Evolutionary conservation across 2,329 filamentous ascomycete genomes (phyloP).

Genomic region (Esteya vermicola): DNA sequence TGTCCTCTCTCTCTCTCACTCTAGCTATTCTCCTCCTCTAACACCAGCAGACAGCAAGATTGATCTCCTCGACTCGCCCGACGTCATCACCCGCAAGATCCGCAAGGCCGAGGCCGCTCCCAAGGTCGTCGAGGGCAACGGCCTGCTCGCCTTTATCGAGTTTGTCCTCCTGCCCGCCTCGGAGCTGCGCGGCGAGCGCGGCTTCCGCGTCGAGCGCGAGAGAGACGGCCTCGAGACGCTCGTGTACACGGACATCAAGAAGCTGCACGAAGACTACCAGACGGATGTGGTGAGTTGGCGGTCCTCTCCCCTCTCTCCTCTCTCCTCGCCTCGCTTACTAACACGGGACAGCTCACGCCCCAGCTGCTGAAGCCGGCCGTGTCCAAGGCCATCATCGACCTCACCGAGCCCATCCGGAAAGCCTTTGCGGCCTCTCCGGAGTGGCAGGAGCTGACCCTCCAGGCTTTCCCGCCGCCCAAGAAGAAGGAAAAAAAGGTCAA

Average conservation of each 20-base stretch:
- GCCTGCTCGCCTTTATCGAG: conserved; percentile 74
- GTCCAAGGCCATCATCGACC: conserved; percentile 53
- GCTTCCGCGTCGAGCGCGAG: conserved; percentile 54
- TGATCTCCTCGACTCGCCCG: conserved; percentile 71
- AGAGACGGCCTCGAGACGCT: conserved; percentile 56
- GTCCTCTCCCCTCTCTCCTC: not conserved
- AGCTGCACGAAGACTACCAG: conserved; percentile 67
- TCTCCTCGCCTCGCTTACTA: conserved; percentile 18
- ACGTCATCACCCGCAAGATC: conserved; percentile 66
- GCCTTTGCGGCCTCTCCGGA: conserved; percentile 57
- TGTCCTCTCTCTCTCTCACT: not conserved
- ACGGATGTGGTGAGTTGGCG: conserved; percentile 46
- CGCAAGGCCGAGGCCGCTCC: conserved; percentile 73
- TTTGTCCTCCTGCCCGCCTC: conserved; percentile 70
- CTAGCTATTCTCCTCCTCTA: not conserved
- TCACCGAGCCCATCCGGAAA: conserved; percentile 65
- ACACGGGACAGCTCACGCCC: conserved; percentile 46
- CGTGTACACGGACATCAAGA: conserved; percentile 61
- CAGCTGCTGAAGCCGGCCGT: conserved; percentile 82
- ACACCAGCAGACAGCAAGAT: conserved; percentile 61
- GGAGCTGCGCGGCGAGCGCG: conserved; percentile 42
- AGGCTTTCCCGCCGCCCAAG: conserved; percentile 66
- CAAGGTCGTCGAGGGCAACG: conserved; percentile 68
- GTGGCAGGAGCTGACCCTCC: conserved; percentile 64
- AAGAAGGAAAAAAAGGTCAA: conserved; percentile 37